These are phyloP conservation scores for Dendrocalamus sinicus DNA, from an alignment of 176 grass and related monocot genomes.

Conservation along the genomic window DNA sequence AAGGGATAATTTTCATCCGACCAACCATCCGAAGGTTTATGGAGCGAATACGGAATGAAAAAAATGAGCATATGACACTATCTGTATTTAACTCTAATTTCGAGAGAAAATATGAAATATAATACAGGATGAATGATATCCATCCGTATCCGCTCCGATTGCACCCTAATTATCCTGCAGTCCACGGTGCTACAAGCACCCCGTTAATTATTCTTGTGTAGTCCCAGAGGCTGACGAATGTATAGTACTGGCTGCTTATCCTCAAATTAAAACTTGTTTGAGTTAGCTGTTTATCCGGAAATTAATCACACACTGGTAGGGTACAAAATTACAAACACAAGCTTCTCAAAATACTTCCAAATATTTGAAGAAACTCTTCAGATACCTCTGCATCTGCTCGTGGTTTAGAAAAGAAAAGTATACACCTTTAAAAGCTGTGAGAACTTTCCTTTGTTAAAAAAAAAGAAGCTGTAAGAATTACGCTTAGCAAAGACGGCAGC, in stretches of 20 bases:
- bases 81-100: too few species aligned
- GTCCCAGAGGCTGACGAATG: constrained; percentile 33
- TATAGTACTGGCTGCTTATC: constrained; percentile 29
- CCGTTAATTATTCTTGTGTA: constrained; percentile 19
- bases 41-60: too few species aligned
- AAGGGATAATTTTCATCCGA: too few species aligned
- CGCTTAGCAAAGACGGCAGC: background rate
- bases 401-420: too few species aligned
- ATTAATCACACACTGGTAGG: background rate
- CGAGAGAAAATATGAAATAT: too few species aligned
- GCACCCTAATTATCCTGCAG: constrained; percentile 28
- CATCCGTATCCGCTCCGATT: too few species aligned
- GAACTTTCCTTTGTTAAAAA: background rate
- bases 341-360: too few species aligned
- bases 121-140: too few species aligned
- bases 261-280: constrained; percentile 18
- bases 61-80: too few species aligned
- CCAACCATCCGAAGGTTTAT: too few species aligned
- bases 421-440: background rate
- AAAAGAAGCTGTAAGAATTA: background rate
- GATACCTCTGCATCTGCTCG: too few species aligned
- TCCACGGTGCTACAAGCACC: constrained; percentile 43
- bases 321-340: background rate
- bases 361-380: too few species aligned
- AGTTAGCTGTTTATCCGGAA: background rate